Evolutionary conservation across 179 eudicot genomes (phyloP).

Genomic region (Monotropa hypopitys): DNA sequence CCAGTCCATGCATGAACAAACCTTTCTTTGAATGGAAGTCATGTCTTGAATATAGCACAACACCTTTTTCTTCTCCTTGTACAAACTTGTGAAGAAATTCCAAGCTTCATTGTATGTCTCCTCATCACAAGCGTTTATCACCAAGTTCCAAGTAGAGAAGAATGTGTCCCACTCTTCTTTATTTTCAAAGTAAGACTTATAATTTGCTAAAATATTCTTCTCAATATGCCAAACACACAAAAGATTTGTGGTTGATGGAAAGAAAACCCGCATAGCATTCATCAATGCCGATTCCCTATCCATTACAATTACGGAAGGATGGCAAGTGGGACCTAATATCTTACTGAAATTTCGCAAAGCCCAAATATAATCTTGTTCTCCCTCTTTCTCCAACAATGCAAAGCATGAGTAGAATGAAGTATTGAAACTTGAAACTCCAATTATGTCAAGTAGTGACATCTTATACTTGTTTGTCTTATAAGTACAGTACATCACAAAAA

Average conservation of each 20-base stretch:
- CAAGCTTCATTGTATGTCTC: not conserved
- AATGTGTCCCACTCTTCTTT: not conserved
- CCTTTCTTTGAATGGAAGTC: not conserved
- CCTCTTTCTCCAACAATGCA: too few species aligned
- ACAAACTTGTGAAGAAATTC: not conserved
- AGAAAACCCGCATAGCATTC: too few species aligned
- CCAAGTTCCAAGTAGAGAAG: not conserved
- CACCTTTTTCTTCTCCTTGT: not conserved
- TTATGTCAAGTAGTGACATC: not conserved
- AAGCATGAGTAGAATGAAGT: too few species aligned
- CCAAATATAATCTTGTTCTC: too few species aligned
- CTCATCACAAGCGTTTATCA: not conserved
- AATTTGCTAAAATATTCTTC: too few species aligned
- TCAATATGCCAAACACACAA: too few species aligned
- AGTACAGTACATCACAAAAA: not conserved
- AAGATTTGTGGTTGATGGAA: too few species aligned
- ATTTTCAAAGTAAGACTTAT: not conserved
- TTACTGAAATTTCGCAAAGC: too few species aligned
- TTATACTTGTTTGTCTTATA: not conserved
- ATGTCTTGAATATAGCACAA: not conserved
- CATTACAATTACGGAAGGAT: too few species aligned
- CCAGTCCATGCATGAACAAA: not conserved
- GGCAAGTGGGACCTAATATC: too few species aligned
- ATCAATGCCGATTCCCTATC: too few species aligned
- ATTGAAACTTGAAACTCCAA: too few species aligned